Conservation (phyloP, 176 grass and related monocot genomes). For the Rhipidocladum racemiflorum region DNA sequence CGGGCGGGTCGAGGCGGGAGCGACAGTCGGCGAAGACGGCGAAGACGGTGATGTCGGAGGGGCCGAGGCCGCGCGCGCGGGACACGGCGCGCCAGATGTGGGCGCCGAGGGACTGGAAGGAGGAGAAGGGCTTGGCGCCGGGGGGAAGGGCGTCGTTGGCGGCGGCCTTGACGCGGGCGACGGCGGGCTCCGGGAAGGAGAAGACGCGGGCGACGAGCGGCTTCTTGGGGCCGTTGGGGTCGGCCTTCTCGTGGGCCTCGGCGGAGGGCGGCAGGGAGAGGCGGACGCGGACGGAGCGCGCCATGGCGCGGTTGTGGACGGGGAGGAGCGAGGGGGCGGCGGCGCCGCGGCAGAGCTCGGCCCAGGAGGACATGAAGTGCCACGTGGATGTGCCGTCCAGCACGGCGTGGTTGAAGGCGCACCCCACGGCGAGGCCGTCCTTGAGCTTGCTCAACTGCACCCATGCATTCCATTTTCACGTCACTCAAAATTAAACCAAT, state of each 20-base stretch:
- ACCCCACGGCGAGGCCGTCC: slow-evolving; percentile 81
- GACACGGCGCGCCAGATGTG: slow-evolving; percentile 87
- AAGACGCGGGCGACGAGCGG: slow-evolving; percentile 73
- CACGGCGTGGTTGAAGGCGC: slow-evolving; percentile 95
- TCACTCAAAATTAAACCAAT: too few relatives aligned
- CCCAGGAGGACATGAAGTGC: slow-evolving; percentile 98
- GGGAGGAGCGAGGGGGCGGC: slow-evolving; percentile 35
- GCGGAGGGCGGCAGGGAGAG: slow-evolving; percentile 59
- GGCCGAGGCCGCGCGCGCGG: slow-evolving; percentile 61
- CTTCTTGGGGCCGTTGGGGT: slow-evolving; percentile 68
- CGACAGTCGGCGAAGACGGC: slow-evolving; percentile 89
- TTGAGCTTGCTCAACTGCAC: slow-evolving; percentile 79
- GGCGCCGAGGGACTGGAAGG: slow-evolving; percentile 83
- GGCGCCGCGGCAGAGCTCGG: slow-evolving; percentile 60
- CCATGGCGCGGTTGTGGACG: slow-evolving; percentile 54
- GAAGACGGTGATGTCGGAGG: slow-evolving; percentile 87
- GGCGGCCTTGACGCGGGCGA: slow-evolving; percentile 62
- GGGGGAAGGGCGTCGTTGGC: slow-evolving; percentile 64
- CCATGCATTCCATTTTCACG: too few relatives aligned
- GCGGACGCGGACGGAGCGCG: slow-evolving; percentile 58
- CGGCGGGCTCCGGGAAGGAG: slow-evolving; percentile 54
- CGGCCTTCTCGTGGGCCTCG: slow-evolving; percentile 65
- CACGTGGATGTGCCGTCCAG: slow-evolving; percentile 91
- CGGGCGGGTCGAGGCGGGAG: slow-evolving; percentile 60
- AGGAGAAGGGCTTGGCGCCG: slow-evolving; percentile 68